A percentile compares a stretch with the other conserved stretches of the same genome.
Conservation (phyloP, 257 asterid genomes). For the Anisodus acutangulus region DNA sequence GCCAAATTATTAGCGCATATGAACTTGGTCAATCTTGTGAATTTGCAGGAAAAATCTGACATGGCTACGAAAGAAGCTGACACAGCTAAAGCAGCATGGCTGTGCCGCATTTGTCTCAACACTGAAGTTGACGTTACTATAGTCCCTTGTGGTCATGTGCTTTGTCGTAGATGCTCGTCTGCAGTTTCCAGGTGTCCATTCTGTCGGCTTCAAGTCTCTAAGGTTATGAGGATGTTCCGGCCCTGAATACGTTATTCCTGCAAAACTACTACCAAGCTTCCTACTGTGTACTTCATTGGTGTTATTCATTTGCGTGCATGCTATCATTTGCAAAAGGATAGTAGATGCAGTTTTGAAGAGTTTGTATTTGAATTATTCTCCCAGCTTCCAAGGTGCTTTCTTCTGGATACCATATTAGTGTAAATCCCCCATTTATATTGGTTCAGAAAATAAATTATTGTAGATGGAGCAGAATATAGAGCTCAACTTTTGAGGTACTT, state of each 20-base stretch:
- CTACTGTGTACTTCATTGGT: neutral
- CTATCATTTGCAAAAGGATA: conserved; percentile 7
- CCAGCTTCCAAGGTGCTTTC: conserved; percentile 15
- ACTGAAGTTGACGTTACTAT: conserved; percentile 80
- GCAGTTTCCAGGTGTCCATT: conserved; percentile 97
- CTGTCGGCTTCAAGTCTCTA: conserved; percentile 83
- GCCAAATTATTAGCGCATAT: neutral
- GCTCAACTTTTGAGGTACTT: conserved; percentile 20
- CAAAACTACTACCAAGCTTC: neutral
- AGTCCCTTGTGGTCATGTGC: conserved; percentile 91
- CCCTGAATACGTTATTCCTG: conserved; percentile 51
- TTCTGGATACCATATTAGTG: neutral
- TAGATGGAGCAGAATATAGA: neutral
- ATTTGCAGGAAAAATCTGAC: conserved; percentile 78
- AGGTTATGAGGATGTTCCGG: conserved; percentile 73
- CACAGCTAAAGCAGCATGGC: conserved; percentile 92
- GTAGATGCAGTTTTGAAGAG: conserved; percentile 21
- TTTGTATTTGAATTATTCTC: conserved; percentile 17
- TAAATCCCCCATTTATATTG: neutral
- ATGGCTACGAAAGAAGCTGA: conserved; percentile 93
- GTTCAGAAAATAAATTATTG: neutral
- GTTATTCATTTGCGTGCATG: conserved; percentile 7
- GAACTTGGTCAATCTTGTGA: conserved; percentile 22
- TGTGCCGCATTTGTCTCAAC: conserved; percentile 83
- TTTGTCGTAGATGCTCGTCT: conserved; percentile 86